Conservation (phyloP, 192 early-diverging fungal genomes). For the Umbelopsis sp. region DNA sequence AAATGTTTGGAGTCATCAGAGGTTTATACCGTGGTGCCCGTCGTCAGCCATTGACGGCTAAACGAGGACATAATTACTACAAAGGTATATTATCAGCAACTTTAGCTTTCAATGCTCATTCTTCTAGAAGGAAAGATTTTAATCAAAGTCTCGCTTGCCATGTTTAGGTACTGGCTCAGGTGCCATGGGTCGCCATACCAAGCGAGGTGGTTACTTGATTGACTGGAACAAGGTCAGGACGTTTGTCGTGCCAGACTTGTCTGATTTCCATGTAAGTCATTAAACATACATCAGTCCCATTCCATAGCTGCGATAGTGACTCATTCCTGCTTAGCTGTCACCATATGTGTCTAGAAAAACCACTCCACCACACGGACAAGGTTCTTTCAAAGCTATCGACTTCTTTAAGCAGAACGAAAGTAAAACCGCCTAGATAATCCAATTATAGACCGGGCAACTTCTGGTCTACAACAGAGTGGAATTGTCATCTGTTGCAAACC, state of each 20-base stretch:
- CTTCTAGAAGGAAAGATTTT: not conserved
- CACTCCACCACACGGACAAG: slow-evolving; percentile 28
- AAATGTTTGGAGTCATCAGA: slow-evolving; percentile 61
- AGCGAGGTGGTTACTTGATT: slow-evolving; percentile 60
- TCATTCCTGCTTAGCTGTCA: slow-evolving; percentile 26
- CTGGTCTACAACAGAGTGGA: too few relatives aligned
- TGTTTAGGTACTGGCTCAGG: slow-evolving; percentile 59
- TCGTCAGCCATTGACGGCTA: slow-evolving; percentile 55
- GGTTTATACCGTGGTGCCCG: slow-evolving; percentile 57
- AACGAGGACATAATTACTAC: slow-evolving; percentile 63
- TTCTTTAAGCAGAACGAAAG: slow-evolving; percentile 36
- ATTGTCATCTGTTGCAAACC: too few relatives aligned
- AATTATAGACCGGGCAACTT: too few relatives aligned
- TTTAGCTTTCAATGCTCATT: not conserved
- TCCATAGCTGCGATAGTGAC: not conserved
- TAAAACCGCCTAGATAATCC: not conserved
- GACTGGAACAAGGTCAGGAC: slow-evolving; percentile 63
- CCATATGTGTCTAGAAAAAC: slow-evolving; percentile 49
- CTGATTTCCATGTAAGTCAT: slow-evolving; percentile 49
- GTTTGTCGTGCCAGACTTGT: slow-evolving; percentile 63
- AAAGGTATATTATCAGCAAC: slow-evolving; percentile 44
- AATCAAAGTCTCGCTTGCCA: not conserved
- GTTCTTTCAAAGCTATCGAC: slow-evolving; percentile 47
- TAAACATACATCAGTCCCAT: not conserved
- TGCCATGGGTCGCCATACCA: slow-evolving; percentile 67